Conservation (phyloP, 306 rosid genomes). For the Quercus rubra region DNA sequence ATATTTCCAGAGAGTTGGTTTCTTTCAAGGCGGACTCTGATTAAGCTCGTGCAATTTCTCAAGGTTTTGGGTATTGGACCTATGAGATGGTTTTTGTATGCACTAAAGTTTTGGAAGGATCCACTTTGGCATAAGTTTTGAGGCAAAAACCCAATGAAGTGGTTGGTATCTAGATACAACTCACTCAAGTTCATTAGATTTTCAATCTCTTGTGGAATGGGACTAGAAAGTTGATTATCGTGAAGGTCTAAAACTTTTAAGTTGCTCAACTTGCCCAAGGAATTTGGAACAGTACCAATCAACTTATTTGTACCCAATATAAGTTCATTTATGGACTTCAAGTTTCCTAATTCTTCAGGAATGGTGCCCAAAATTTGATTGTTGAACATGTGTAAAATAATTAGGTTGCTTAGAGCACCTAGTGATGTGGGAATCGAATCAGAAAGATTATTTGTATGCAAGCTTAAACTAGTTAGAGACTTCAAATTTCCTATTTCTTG, state of each 20-base stretch:
- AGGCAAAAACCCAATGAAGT: neutral
- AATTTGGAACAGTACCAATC: no score
- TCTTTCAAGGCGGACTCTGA: no score
- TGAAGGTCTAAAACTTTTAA: rapidly evolving
- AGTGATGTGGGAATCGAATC: constrained; percentile 5
- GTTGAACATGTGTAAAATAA: no score
- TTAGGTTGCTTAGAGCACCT: neutral
- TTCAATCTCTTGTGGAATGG: neutral
- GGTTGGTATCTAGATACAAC: neutral
- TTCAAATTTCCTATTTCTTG: neutral
- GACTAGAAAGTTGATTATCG: neutral
- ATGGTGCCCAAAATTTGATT: no score
- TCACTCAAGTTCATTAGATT: neutral
- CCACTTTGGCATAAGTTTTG: neutral
- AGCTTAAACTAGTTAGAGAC: neutral
- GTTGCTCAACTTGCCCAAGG: no score
- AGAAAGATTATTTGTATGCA: neutral
- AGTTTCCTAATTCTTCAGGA: no score
- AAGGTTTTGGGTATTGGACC: no score
- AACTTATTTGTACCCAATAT: rapidly evolving
- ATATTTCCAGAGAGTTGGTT: no score
- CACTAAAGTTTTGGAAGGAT: neutral
- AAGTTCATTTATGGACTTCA: no score
- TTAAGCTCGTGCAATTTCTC: no score
- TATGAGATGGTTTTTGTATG: constrained; percentile 19